These are phyloP conservation scores for Didymellaceae sp. DNA, from an alignment of 2,329 filamentous ascomycete genomes.

Conservation along the genomic window DNA sequence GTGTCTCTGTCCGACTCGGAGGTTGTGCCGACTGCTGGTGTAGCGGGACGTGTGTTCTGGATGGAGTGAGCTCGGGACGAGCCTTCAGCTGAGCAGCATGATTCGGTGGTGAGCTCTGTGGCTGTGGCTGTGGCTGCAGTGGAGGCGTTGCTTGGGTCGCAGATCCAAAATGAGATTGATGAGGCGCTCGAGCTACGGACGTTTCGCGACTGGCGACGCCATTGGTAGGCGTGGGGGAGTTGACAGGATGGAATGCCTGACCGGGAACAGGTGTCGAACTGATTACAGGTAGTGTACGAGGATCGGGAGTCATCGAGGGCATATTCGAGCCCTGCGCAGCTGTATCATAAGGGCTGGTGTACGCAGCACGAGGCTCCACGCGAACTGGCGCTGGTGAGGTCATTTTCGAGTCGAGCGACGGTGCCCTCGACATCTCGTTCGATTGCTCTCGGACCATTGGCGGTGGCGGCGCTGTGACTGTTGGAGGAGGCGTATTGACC, in stretches of 20 bases:
- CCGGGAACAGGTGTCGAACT: constrained; percentile 15
- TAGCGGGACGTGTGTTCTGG: constrained; percentile 23
- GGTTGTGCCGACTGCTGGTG: constrained; percentile 27
- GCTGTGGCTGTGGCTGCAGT: constrained; percentile 18
- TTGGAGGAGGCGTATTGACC: constrained; percentile 24
- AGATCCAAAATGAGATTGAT: constrained; percentile 29
- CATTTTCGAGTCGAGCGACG: constrained; percentile 12
- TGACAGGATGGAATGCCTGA: constrained; percentile 20
- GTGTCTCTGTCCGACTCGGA: constrained; percentile 35
- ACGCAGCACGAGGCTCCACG: constrained; percentile 22
- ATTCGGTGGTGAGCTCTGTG: constrained; percentile 14
- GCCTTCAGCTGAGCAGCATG: constrained; percentile 15
- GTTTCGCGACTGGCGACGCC: constrained; percentile 28
- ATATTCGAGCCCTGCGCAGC: constrained; percentile 17
- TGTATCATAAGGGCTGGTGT: constrained; percentile 42
- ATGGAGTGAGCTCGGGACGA: constrained; percentile 20
- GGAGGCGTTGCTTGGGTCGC: constrained; percentile 25
- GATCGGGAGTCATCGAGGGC: constrained; percentile 2
- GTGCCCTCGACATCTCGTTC: constrained; percentile 22
- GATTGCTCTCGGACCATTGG: constrained; percentile 21
- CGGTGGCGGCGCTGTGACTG: constrained; percentile 23
- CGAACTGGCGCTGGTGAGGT: constrained; percentile 6
- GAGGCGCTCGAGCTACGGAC: constrained; percentile 24
- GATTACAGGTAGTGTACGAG: constrained; percentile 1
- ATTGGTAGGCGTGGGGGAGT: constrained; percentile 23